Evolutionary conservation across 495 filamentous ascomycete genomes (phyloP).

Genomic region (Cudoniella acicularis): DNA sequence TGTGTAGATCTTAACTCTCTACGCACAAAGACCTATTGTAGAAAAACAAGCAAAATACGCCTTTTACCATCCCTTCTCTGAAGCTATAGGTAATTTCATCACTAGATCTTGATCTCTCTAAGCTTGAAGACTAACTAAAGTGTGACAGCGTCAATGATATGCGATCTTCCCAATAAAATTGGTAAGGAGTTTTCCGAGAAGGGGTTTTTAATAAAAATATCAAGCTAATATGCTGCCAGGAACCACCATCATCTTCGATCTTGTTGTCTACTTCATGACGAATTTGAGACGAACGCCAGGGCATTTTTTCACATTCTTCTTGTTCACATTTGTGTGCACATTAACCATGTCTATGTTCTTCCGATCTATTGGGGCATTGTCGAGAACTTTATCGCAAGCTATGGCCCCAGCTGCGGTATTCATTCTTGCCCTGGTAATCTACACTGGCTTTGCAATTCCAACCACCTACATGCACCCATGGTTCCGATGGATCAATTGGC

Average conservation of each 20-base stretch:
- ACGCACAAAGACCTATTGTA: conserved; percentile 83
- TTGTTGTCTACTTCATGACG: conserved; percentile 82
- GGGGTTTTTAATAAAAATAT: not conserved
- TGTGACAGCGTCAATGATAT: conserved; percentile 63
- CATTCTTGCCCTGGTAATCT: conserved; percentile 79
- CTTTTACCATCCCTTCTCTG: conserved; percentile 86
- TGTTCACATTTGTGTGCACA: conserved; percentile 64
- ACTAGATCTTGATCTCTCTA: not conserved
- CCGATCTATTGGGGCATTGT: conserved; percentile 76
- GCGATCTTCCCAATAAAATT: conserved; percentile 67
- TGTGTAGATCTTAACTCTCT: conserved; percentile 65
- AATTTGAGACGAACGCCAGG: conserved; percentile 73
- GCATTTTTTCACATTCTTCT: conserved; percentile 78
- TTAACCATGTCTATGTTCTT: conserved; percentile 78
- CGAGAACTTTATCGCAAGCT: conserved; percentile 75
- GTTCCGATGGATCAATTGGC: conserved; percentile 84
- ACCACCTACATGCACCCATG: conserved; percentile 64
- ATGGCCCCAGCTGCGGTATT: conserved; percentile 79
- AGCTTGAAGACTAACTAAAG: too few relatives aligned
- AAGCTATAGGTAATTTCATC: conserved; percentile 52
- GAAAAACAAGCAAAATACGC: conserved; percentile 90
- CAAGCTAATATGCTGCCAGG: not conserved
- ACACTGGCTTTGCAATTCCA: conserved; percentile 88
- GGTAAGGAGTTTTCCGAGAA: not conserved
- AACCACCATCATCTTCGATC: conserved; percentile 50